These are phyloP conservation scores for Brettanomyces anomalus DNA, from an alignment of 805 yeast genomes.

Conservation along the genomic window DNA sequence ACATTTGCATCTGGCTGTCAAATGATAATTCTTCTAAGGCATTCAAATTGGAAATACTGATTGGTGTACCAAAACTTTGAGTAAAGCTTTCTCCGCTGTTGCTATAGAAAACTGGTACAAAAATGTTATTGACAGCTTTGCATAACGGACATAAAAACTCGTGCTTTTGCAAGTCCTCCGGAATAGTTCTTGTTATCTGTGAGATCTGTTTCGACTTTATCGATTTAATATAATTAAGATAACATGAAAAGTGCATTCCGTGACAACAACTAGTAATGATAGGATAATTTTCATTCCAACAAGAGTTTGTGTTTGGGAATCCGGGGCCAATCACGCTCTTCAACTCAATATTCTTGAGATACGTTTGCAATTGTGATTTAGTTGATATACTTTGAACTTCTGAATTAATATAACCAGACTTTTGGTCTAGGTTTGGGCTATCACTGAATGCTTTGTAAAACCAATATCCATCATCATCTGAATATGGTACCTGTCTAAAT, in stretches of 20 bases:
- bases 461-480: conserved; percentile 53
- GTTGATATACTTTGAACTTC: conserved; percentile 2
- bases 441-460: conserved; percentile 53
- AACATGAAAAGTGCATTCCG: conserved; percentile 82
- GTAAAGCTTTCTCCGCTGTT: conserved; percentile 27
- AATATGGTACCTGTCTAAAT: conserved; percentile 49
- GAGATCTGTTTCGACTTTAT: conserved; percentile 42
- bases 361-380: conserved; percentile 10
- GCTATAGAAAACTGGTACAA: conserved; percentile 66
- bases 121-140: conserved; percentile 75
- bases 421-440: conserved; percentile 28
- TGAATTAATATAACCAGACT: background rate
- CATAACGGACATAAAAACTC: conserved; percentile 89
- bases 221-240: conserved; percentile 51
- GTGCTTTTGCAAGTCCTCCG: conserved; percentile 59
- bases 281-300: conserved; percentile 32
- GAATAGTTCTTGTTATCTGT: conserved; percentile 75
- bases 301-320: conserved; percentile 34
- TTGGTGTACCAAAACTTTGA: conserved; percentile 8
- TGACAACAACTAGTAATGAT: conserved; percentile 83
- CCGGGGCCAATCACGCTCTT: conserved; percentile 60
- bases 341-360: conserved; percentile 28
- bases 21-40: background rate
- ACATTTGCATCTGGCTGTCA: background rate
- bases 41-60: conserved; percentile 1